phyloP scores from a whole-genome alignment of 2,329 filamentous ascomycete species.

The Penicillium sclerotigenum region DNA sequence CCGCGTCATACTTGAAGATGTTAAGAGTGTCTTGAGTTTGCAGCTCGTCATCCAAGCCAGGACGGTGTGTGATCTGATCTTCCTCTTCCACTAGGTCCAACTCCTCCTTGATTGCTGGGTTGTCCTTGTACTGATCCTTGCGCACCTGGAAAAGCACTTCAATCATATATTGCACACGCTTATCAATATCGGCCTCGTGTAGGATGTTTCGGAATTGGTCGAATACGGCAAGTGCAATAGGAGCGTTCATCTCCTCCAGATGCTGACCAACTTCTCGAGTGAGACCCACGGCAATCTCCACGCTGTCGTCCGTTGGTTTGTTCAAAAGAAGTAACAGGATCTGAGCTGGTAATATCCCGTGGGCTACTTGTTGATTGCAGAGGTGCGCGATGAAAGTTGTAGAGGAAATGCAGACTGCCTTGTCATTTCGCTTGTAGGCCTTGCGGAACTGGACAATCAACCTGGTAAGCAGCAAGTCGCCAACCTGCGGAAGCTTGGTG shows the following conservation, averaged over 20 bases:
- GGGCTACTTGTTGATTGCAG: conserved; percentile 91
- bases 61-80: conserved; percentile 90
- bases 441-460: conserved; percentile 92
- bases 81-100: conserved; percentile 95
- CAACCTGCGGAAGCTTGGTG: conserved; percentile 91
- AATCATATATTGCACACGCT: conserved; percentile 98
- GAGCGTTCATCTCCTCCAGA: conserved; percentile 88
- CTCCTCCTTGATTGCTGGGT: conserved; percentile 85
- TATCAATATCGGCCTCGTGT: conserved; percentile 95
- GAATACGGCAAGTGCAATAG: conserved; percentile 85
- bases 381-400: conserved; percentile 94
- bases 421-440: conserved; percentile 93
- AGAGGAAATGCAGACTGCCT: conserved; percentile 87
- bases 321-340: conserved; percentile 87
- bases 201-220: conserved; percentile 94
- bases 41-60: conserved; percentile 77
- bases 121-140: conserved; percentile 95
- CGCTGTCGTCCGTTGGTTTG: conserved; percentile 94
- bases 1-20: conserved; percentile 87
- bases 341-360: conserved; percentile 90
- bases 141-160: conserved; percentile 95
- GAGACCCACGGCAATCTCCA: conserved; percentile 93
- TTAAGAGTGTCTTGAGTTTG: conserved; percentile 85
- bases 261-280: conserved; percentile 92
- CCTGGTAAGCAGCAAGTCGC: conserved; percentile 81